These are phyloP conservation scores for Phylloporus rhodoxanthus DNA, from an alignment of 768 basidiomycete species.

Conservation along the genomic window DNA sequence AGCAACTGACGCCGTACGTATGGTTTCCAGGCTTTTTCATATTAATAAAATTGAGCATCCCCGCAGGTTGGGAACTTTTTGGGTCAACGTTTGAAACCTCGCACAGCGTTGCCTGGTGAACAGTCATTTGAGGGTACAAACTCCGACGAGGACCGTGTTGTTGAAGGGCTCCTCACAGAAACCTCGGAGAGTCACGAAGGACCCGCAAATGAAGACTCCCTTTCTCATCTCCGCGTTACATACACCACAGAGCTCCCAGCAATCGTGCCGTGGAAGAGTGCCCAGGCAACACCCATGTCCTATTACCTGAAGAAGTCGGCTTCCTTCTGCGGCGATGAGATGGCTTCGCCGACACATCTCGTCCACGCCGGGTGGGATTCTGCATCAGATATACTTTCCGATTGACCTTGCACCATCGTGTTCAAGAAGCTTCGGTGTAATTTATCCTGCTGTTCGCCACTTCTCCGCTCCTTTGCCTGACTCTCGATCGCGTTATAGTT, in stretches of 20 bases:
- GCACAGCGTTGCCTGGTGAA: slow-evolving; percentile 25
- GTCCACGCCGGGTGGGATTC: slow-evolving; percentile 57
- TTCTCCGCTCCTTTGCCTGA: slow-evolving; percentile 16
- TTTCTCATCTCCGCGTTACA: slow-evolving; percentile 35
- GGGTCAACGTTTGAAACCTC: slow-evolving; percentile 22
- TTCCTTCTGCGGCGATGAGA: slow-evolving; percentile 35
- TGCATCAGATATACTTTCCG: slow-evolving; percentile 37
- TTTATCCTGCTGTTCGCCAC: slow-evolving; percentile 18
- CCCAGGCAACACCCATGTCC: slow-evolving; percentile 31
- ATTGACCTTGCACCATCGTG: slow-evolving; percentile 20
- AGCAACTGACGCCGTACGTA: slow-evolving; percentile 29
- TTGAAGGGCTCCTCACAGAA: slow-evolving; percentile 32
- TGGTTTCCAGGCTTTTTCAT: slow-evolving; percentile 25
- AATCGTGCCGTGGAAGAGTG: slow-evolving; percentile 32
- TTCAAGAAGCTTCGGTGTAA: slow-evolving; percentile 15
- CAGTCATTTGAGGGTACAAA: slow-evolving; percentile 31
- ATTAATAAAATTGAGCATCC: slow-evolving; percentile 23
- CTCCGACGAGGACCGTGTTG: slow-evolving; percentile 33
- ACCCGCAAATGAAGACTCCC: slow-evolving; percentile 27
- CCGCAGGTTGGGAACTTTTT: slow-evolving; percentile 28
- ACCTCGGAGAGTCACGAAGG: slow-evolving; percentile 27
- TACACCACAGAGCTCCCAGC: slow-evolving; percentile 30
- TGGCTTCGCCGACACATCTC: slow-evolving; percentile 44
- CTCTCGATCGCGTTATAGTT: slow-evolving; percentile 14
- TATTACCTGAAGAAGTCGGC: slow-evolving; percentile 36